These are phyloP conservation scores for Rhodotorula sp. DNA, from an alignment of 1,284 basidiomycete genomes.

Conservation along the genomic window DNA sequence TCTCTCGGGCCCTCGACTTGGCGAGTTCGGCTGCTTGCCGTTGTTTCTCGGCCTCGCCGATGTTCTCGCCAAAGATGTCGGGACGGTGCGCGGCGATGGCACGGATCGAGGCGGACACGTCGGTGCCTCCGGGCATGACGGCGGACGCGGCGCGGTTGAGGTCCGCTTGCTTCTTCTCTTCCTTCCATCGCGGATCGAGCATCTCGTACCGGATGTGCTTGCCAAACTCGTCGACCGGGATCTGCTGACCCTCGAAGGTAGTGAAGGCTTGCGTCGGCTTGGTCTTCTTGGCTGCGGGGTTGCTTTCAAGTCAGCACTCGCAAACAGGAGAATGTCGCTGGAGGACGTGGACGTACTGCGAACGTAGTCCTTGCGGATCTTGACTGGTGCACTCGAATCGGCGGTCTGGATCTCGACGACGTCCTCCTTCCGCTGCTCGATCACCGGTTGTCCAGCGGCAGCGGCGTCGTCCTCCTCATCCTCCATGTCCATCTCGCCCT, in stretches of 20 bases:
- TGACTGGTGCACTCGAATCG: conserved; percentile 65
- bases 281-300: conserved; percentile 34
- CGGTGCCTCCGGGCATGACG: conserved; percentile 65
- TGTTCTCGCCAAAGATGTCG: conserved; percentile 80
- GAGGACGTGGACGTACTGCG: conserved; percentile 64
- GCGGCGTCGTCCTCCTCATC: conserved; percentile 73
- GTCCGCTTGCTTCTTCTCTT: conserved; percentile 82
- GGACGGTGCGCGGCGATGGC: conserved; percentile 87
- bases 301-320: neutral
- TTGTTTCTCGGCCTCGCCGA: conserved; percentile 35
- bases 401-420: conserved; percentile 39
- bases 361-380: conserved; percentile 95
- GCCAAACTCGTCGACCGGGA: conserved; percentile 89
- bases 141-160: conserved; percentile 84
- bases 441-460: conserved; percentile 54
- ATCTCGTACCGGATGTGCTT: conserved; percentile 99
- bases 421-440: conserved; percentile 53
- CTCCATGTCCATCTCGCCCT: conserved; percentile 70
- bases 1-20: conserved; percentile 37
- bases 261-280: conserved; percentile 31
- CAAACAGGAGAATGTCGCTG: neutral
- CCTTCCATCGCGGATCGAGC: conserved; percentile 96
- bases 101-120: conserved; percentile 85
- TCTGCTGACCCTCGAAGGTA: conserved; percentile 66
- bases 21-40: conserved; percentile 32